A percentile compares a stretch with the other conserved stretches of the same genome.
These are phyloP conservation scores for Ogataea chonburiensis DNA, from an alignment of 805 yeast genomes.

Conservation along the genomic window DNA sequence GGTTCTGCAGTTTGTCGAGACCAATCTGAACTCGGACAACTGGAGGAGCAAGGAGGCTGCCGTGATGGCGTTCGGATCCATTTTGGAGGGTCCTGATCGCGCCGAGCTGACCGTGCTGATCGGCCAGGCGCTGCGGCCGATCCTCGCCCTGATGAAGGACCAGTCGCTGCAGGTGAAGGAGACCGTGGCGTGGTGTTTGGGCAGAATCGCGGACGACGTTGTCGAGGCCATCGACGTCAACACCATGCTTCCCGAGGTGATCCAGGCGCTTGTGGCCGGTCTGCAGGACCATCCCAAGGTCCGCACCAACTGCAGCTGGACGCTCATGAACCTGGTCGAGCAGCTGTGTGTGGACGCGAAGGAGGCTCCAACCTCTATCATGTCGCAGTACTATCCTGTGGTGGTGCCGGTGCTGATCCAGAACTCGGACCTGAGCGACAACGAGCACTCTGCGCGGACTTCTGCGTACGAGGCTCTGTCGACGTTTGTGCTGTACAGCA, in stretches of 20 bases:
- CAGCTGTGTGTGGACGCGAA: slow-evolving; percentile 64
- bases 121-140: slow-evolving; percentile 79
- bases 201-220: slow-evolving; percentile 88
- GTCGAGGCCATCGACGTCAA: slow-evolving; percentile 71
- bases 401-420: slow-evolving; percentile 69
- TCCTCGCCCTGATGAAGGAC: slow-evolving; percentile 72
- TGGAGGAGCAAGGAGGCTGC: slow-evolving; percentile 97
- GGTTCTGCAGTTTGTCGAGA: slow-evolving; percentile 78
- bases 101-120: slow-evolving; percentile 65
- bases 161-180: slow-evolving; percentile 83
- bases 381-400: slow-evolving; percentile 71
- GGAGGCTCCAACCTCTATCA: slow-evolving; percentile 49
- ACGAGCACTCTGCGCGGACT: slow-evolving; percentile 85
- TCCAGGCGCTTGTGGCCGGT: slow-evolving; percentile 76
- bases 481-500: slow-evolving; percentile 71
- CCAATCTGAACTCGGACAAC: slow-evolving; percentile 53
- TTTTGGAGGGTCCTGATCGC: slow-evolving; percentile 89
- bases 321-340: slow-evolving; percentile 86
- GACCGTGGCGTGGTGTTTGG: slow-evolving; percentile 98
- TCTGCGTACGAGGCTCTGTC: slow-evolving; percentile 96
- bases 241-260: slow-evolving; percentile 63
- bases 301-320: slow-evolving; percentile 97
- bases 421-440: slow-evolving; percentile 70
- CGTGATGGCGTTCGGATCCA: slow-evolving; percentile 98
- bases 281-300: slow-evolving; percentile 89